These are phyloP conservation scores for Epichloe typhina DNA, from an alignment of 2,329 filamentous ascomycete species.

Conservation along the genomic window DNA sequence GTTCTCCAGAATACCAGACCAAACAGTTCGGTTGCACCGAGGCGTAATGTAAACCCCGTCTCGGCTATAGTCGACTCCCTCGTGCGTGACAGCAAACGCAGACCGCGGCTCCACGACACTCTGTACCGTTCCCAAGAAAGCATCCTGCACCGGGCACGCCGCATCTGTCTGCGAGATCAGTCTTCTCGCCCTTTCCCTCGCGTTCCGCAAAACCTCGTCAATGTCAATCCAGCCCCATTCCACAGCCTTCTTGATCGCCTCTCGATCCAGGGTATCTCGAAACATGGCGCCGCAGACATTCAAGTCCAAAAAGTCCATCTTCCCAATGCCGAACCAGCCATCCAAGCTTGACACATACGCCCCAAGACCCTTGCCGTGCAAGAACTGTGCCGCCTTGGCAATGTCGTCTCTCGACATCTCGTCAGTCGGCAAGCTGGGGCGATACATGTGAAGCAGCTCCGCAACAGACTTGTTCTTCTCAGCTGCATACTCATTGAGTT, in stretches of 20 bases:
- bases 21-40: background rate
- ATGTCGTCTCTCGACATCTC: conserved; percentile 8
- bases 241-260: conserved; percentile 4
- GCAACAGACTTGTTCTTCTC: conserved; percentile 5
- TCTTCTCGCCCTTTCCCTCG: background rate
- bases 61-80: background rate
- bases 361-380: conserved; percentile 4
- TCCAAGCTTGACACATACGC: conserved; percentile 6
- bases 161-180: background rate
- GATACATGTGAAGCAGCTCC: conserved; percentile 8
- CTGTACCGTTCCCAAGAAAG: background rate
- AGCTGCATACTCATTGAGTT: conserved; percentile 5
- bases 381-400: conserved; percentile 9
- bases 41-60: conserved; percentile 5
- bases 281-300: conserved; percentile 12
- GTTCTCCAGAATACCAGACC: conserved; percentile 1
- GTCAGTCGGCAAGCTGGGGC: conserved; percentile 15
- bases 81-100: background rate
- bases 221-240: conserved; percentile 9
- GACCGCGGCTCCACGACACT: background rate
- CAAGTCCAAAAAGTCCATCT: conserved; percentile 13
- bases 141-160: background rate
- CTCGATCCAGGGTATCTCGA: conserved; percentile 10
- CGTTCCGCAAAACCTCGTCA: background rate
- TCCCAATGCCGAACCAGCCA: conserved; percentile 5